Percentiles rank a stretch among this genome's conserved stretches.
Conservation (phyloP, 106 monocot species). For the Dendrobium catenatum region DNA sequence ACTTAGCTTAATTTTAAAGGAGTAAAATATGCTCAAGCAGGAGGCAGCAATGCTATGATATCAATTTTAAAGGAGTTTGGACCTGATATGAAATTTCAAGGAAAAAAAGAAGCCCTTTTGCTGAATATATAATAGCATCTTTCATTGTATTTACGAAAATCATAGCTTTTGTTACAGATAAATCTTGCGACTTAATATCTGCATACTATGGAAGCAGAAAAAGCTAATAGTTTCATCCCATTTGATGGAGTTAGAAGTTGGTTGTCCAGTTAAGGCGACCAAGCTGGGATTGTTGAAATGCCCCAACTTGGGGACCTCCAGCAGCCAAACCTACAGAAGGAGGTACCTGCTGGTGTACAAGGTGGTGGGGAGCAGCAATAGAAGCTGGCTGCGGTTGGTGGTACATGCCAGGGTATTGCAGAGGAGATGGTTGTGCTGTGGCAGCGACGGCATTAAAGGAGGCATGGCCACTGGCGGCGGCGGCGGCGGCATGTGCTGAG, state of each 20-base stretch:
- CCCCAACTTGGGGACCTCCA: conserved; percentile 47
- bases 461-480: conserved; percentile 38
- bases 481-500: conserved; percentile 20
- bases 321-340: conserved; percentile 48
- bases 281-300: conserved; percentile 68
- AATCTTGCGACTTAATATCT: not conserved
- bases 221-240: not conserved
- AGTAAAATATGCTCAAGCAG: too few species aligned
- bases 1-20: too few species aligned
- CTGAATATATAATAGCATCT: conserved; percentile 1
- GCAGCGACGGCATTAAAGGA: conserved; percentile 43
- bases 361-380: conserved; percentile 41
- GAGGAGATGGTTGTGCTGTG: conserved; percentile 41
- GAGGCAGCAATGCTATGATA: not conserved
- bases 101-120: not conserved
- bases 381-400: conserved; percentile 49
- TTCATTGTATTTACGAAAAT: not conserved
- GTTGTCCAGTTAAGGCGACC: conserved; percentile 55
- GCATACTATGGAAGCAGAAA: not conserved
- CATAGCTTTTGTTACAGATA: not conserved
- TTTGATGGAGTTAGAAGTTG: conserved; percentile 33
- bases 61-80: not conserved
- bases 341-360: conserved; percentile 44
- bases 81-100: not conserved
- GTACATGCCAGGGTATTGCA: conserved; percentile 62